phyloP scores from a whole-genome alignment of 441 rosid species.

The Populus hybrid region DNA sequence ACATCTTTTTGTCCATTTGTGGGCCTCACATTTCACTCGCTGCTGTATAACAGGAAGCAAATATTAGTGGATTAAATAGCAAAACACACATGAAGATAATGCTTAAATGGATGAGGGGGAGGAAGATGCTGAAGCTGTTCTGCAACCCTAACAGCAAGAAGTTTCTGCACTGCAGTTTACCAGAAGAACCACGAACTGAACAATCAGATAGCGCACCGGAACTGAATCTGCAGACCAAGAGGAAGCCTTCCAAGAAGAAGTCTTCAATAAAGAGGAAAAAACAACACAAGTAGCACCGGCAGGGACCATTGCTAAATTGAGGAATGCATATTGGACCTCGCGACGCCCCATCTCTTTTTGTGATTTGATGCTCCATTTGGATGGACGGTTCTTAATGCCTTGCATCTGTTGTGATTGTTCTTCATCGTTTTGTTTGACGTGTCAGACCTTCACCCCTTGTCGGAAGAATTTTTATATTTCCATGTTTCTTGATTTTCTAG shows the following conservation, averaged over 20 bases:
- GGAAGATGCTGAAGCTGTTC: conserved; percentile 72
- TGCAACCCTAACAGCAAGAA: conserved; percentile 74
- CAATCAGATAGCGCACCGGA: conserved; percentile 19
- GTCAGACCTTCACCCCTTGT: not conserved
- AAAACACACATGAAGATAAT: conserved; percentile 93
- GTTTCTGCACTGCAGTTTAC: conserved; percentile 61
- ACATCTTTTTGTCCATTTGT: not conserved
- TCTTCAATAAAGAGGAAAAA: conserved; percentile 28
- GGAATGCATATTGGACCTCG: not conserved
- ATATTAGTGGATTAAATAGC: conserved; percentile 63
- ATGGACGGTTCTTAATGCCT: not conserved
- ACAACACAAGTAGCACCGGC: conserved; percentile 21
- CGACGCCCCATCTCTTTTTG: not conserved
- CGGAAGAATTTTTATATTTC: not conserved
- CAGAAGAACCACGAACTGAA: conserved; percentile 58
- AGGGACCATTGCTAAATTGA: not conserved
- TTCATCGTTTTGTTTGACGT: not conserved
- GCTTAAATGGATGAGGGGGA: conserved; percentile 98
- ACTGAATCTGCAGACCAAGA: conserved; percentile 29
- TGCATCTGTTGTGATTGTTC: not conserved
- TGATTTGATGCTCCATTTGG: not conserved
- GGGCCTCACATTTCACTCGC: not conserved
- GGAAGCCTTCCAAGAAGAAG: not conserved
- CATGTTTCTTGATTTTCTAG: not conserved
- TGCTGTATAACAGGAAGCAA: conserved; percentile 52